Evolutionary conservation across 1,284 basidiomycete genomes (phyloP).

Genomic region (Dichomitus squalens): DNA sequence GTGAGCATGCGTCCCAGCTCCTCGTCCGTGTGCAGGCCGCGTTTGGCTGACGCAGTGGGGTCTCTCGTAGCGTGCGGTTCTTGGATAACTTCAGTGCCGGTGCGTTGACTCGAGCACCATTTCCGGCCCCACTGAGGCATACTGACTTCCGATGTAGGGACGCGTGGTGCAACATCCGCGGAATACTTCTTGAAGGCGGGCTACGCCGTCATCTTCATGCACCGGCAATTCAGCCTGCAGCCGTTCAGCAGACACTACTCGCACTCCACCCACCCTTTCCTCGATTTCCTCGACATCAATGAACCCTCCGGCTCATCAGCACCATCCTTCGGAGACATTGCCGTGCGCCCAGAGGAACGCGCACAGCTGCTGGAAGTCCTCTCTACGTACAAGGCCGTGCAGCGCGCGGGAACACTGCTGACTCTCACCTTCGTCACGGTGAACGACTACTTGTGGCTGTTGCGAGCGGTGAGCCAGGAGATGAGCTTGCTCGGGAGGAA

Average conservation of each 20-base stretch:
- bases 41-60: conserved; percentile 23
- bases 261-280: conserved; percentile 96
- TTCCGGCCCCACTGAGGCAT: neutral
- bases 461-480: conserved; percentile 81
- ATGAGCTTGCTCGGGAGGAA: conserved; percentile 67
- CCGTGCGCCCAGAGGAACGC: conserved; percentile 68
- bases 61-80: conserved; percentile 83
- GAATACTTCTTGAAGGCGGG: conserved; percentile 94
- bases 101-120: conserved; percentile 37
- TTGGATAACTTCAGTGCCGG: conserved; percentile 99
- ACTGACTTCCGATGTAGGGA: conserved; percentile 54
- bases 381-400: conserved; percentile 80
- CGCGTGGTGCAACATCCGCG: conserved; percentile 94
- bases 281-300: conserved; percentile 91
- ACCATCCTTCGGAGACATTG: conserved; percentile 47
- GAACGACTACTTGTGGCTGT: conserved; percentile 94
- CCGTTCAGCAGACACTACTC: conserved; percentile 98
- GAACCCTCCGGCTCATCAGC: conserved; percentile 22
- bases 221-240: conserved; percentile 94
- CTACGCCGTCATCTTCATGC: conserved; percentile 99
- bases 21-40: neutral
- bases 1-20: conserved; percentile 56
- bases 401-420: conserved; percentile 73
- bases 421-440: conserved; percentile 93
- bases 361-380: conserved; percentile 75